Conservation (phyloP, 202 grass and related monocot species). For the Brachypodium distachyon region DNA sequence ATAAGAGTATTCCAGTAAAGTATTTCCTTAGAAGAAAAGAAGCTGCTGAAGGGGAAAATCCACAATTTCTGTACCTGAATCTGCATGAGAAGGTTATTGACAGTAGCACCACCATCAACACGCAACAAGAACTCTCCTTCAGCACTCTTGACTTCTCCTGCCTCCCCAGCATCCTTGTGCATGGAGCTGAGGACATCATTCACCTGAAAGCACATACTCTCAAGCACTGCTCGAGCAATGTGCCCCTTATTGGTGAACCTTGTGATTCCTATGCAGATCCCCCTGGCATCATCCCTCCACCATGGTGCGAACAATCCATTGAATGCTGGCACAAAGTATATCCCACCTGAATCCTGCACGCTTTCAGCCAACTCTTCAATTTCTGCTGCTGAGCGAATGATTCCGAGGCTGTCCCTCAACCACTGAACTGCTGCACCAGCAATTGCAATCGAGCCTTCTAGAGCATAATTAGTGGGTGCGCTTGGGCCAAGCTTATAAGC, state of each 20-base stretch:
- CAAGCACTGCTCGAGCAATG: conserved; percentile 70
- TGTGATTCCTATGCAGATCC: conserved; percentile 73
- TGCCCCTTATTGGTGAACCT: conserved; percentile 74
- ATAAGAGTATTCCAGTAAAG: background rate
- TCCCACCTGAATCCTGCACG: conserved; percentile 61
- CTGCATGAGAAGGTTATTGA: conserved; percentile 93
- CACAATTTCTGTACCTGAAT: conserved; percentile 42
- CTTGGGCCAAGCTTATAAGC: conserved; percentile 68
- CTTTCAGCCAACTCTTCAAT: conserved; percentile 62
- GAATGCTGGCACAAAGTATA: conserved; percentile 91
- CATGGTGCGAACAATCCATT: conserved; percentile 88
- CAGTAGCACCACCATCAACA: conserved; percentile 83
- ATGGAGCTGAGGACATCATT: conserved; percentile 89
- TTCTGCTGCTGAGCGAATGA: conserved; percentile 48
- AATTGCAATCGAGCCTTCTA: conserved; percentile 94
- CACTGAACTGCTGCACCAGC: conserved; percentile 92
- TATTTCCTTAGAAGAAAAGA: background rate
- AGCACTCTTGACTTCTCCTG: conserved; percentile 33
- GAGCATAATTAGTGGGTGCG: conserved; percentile 61
- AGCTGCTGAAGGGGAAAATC: background rate
- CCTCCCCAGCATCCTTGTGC: conserved; percentile 76
- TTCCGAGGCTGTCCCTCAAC: conserved; percentile 77
- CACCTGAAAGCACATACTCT: conserved; percentile 97
- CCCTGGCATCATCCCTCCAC: conserved; percentile 90
- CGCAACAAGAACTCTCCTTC: conserved; percentile 67